Conservation (phyloP, 176 grass and related monocot species). For the Typha latifolia region DNA sequence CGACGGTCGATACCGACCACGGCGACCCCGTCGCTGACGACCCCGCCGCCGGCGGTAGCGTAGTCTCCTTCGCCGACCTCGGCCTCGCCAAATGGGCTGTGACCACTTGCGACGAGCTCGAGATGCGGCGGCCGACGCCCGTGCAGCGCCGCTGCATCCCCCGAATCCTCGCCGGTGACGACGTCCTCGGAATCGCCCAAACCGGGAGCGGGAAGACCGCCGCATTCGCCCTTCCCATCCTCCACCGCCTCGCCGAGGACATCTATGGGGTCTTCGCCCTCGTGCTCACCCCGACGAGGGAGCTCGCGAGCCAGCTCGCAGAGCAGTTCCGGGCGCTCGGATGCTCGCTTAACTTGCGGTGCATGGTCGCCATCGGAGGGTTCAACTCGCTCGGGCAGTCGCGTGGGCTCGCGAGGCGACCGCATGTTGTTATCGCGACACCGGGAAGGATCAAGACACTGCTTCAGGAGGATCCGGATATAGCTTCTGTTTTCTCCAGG, state of each 20-base stretch:
- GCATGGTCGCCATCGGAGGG: slow-evolving; percentile 69
- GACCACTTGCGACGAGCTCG: slow-evolving; percentile 44
- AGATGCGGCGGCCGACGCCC: slow-evolving; percentile 47
- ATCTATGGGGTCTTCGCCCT: slow-evolving; percentile 71
- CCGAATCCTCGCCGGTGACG: slow-evolving; percentile 57
- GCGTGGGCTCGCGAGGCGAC: slow-evolving; percentile 50
- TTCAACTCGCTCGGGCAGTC: slow-evolving; percentile 72
- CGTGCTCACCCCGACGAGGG: slow-evolving; percentile 60
- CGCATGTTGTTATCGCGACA: slow-evolving; percentile 76
- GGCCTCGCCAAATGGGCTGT: slow-evolving; percentile 72
- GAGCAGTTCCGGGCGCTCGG: slow-evolving; percentile 95
- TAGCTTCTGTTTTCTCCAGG: slow-evolving; percentile 61
- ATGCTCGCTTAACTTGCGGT: slow-evolving; percentile 55
- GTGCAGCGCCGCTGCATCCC: slow-evolving; percentile 87
- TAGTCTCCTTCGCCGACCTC: slow-evolving; percentile 48
- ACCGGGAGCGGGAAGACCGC: slow-evolving; percentile 95
- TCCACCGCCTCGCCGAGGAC: slow-evolving; percentile 67
- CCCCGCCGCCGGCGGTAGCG: not conserved
- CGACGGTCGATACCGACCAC: slow-evolving; percentile 9
- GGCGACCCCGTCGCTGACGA: slow-evolving; percentile 12
- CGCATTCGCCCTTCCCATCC: slow-evolving; percentile 72
- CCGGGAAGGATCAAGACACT: slow-evolving; percentile 82
- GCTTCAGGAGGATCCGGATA: slow-evolving; percentile 49
- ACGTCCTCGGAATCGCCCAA: slow-evolving; percentile 74
- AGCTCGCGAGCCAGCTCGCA: slow-evolving; percentile 78